Base-by-base conservation (phyloP, 2,329 filamentous ascomycete species). In the Fusarium sp. region DNA sequence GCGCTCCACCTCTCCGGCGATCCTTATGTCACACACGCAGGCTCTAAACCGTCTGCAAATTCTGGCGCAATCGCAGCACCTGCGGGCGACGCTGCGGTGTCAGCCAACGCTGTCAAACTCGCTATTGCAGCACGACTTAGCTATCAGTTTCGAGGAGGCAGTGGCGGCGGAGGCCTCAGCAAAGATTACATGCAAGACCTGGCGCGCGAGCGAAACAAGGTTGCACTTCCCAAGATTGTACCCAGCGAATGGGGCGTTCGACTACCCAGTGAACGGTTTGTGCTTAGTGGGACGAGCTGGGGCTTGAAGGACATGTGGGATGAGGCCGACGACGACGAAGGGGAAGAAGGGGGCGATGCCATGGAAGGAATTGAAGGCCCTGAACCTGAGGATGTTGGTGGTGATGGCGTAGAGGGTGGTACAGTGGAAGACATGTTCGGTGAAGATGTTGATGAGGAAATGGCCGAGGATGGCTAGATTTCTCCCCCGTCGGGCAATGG, bases 121-220 rank as follows among this genome's bases (percentile, higher is more conserved):
- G 92, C 92, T 27, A 92, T 95, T 60, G 87, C 89, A 6, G 89
- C 87, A 48, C 85, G 92, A 5, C 84, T 93, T 44, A 87, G 89
- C 31, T 92, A 90, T 77, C 90, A 93, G 77, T 94, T 94, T 80
- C 83, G 87, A 66, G 81, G 87, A 66, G 84, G 86, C 75, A 83
- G 83, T 55, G 84, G 84, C 16, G 84, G 82, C 9, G 82, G 86
- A 36, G 88, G 87, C 9, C 82, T 89, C 53, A 88, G 85, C 78
- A 95, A 95, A 77, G 93, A 95, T 71, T 94, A 92, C 79, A 85
- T 95, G 83, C 82, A 91, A 60, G 92, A 94, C 77, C 83, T 94
- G n/a, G 93, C 92, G 12, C 84, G 87, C 68, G 90, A 92, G 76
- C 83, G 90, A 68, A 94, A 94, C 81, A 88, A 88, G 73, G 84